Evolutionary conservation across 2,329 filamentous ascomycete genomes (phyloP), one percentile per base, ranked within the genome.

Genomic region (Colletotrichum aenigma): DNA sequence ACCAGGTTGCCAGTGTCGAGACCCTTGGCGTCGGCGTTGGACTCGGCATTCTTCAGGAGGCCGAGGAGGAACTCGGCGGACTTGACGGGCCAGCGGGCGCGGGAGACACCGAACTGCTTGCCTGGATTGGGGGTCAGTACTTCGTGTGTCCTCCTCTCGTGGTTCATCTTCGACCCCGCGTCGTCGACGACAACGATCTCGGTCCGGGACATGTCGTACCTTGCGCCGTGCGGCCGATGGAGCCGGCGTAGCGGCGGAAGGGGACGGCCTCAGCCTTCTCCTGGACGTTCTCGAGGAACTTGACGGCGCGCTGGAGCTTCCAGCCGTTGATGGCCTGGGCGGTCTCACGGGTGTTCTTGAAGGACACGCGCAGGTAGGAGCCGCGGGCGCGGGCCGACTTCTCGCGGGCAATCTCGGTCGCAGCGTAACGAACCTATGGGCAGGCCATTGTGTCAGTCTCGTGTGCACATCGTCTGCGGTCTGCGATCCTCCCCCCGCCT

Each of bases 291-390:
- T 98, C 95, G 86, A 99, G 95, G 94, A 98, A 99, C 87, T 93
- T 93, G 83, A 98, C 90, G 85, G 97, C 97, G 86, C 97, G 96
- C 90, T 95, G 92, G 86, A 98, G 88, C 92, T 98, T 98, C 96
- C 96, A 98, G 90, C 96, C 96, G 90, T 97, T 98, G 93, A 99
- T 98, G 85, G 96, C 96, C 92, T 98, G 97, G 81, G 97, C 97
- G 82, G 96, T 98, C 92, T 99, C 97, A 86, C 97, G 96, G 87
- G 97, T 99, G 94, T 99, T 99, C 94, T 99, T 99, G 95, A 98
- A 99, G 84, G 95, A 98, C 84, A 98, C 96, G 87, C 97, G 96
- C 85, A 99, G 95, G 93, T 98, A 99, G 88, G 96, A 96, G 89
- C 97, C 97, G 90, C 97, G 96, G 87, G 96, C 94, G 91, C 96